phyloP scores from a whole-genome alignment of 345 rosid species.

The Euphorbia pulcherrima region DNA sequence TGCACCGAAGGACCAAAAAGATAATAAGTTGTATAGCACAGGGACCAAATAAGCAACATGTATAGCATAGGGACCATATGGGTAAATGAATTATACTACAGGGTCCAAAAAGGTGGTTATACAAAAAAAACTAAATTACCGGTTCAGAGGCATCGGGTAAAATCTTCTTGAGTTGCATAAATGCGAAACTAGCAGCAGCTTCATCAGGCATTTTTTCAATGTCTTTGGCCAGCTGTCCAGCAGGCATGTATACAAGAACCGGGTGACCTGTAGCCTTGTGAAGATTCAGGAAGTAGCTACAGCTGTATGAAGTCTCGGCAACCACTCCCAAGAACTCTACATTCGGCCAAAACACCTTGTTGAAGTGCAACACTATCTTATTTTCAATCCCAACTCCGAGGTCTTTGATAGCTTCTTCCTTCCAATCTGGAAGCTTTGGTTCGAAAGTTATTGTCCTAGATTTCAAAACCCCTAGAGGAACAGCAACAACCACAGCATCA shows the following conservation, averaged over 20 bases:
- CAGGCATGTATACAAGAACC: constrained; percentile 94
- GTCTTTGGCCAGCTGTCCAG: constrained; percentile 94
- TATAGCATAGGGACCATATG: too few relatives aligned
- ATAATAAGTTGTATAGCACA: too few relatives aligned
- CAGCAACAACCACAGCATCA: constrained; percentile 74
- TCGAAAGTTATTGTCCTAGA: constrained; percentile 59
- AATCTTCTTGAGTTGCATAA: constrained; percentile 74
- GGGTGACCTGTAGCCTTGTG: constrained; percentile 91
- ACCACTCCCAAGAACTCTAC: constrained; percentile 97
- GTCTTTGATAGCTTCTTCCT: constrained; percentile 79
- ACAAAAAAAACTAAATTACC: constrained; percentile 34
- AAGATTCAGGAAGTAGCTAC: constrained; percentile 95
- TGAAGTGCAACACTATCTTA: constrained; percentile 73
- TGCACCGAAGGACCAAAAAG: too few relatives aligned
- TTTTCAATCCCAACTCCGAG: constrained; percentile 94
- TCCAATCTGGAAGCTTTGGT: constrained; percentile 90
- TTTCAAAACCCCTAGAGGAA: constrained; percentile 89
- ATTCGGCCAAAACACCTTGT: constrained; percentile 91
- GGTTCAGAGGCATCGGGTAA: constrained; percentile 75
- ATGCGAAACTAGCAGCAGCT: constrained; percentile 83
- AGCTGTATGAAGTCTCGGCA: constrained; percentile 75
- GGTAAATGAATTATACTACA: too few relatives aligned
- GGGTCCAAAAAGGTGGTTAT: too few relatives aligned
- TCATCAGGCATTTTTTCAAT: constrained; percentile 97
- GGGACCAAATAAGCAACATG: too few relatives aligned